Conservation (phyloP, 2,329 filamentous ascomycete species). For the Penicillium sp. region DNA sequence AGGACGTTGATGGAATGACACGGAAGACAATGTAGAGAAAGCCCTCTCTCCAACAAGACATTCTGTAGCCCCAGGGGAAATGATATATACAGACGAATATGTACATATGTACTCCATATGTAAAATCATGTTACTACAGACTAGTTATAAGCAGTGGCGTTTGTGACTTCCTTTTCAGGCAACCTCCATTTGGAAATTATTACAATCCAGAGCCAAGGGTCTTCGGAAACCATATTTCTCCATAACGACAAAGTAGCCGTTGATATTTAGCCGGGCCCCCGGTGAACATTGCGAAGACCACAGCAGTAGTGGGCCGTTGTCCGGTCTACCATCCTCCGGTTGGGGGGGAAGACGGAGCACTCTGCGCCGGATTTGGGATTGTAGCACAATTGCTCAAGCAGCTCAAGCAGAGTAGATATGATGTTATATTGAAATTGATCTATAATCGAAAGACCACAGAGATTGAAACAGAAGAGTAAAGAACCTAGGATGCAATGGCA, state of each 20-base stretch:
- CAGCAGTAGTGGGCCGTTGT: conserved; percentile 21
- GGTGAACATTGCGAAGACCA: conserved; percentile 17
- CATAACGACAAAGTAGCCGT: not conserved
- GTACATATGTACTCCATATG: not conserved
- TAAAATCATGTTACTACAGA: not conserved
- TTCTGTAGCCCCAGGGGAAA: no score
- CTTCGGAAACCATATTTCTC: not conserved
- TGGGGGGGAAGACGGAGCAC: conserved; percentile 26
- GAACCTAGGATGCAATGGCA: not conserved
- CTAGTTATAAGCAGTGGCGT: not conserved
- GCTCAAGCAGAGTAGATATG: not conserved
- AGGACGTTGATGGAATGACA: not conserved
- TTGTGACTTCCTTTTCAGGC: not conserved
- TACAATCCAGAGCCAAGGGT: not conserved
- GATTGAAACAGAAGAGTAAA: not conserved
- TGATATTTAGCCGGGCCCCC: conserved; percentile 21
- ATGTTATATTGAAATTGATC: not conserved
- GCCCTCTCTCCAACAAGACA: no score
- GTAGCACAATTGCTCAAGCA: not conserved
- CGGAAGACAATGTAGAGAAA: not conserved
- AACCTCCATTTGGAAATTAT: not conserved
- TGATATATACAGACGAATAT: not conserved
- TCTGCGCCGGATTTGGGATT: conserved; percentile 22
- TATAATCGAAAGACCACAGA: not conserved
- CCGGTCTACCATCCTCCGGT: conserved; percentile 24